phyloP scores from a whole-genome alignment of 441 rosid genomes.

The Pelargonium fulgidum region DNA sequence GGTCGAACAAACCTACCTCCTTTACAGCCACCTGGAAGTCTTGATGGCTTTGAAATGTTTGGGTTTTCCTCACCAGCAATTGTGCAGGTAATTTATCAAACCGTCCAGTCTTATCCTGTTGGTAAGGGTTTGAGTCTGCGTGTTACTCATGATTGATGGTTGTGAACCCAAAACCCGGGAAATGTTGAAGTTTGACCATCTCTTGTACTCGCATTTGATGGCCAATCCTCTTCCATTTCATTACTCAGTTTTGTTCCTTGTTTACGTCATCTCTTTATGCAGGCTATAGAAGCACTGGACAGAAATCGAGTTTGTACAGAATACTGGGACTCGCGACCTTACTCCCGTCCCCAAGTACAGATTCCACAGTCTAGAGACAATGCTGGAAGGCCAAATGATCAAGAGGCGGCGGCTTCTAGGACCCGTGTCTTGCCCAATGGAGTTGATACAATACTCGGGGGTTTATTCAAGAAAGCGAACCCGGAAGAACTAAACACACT shows the following conservation, averaged over 20 bases:
- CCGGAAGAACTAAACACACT: conserved; percentile 55
- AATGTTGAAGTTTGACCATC: not conserved
- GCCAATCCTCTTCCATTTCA: not conserved
- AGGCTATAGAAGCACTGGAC: conserved; percentile 94
- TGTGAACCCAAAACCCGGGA: not conserved
- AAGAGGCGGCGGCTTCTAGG: conserved; percentile 14
- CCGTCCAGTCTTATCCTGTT: no score
- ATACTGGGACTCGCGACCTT: conserved; percentile 94
- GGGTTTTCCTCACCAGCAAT: conserved; percentile 93
- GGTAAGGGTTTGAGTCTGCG: no score
- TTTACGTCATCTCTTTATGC: conserved; percentile 19
- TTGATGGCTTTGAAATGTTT: conserved; percentile 94
- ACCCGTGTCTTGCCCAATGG: conserved; percentile 30
- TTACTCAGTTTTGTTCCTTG: conserved; percentile 4
- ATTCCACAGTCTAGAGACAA: conserved; percentile 34
- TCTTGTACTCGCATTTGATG: no score
- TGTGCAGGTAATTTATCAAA: conserved; percentile 58
- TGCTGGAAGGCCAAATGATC: conserved; percentile 26
- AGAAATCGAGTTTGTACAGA: conserved; percentile 69
- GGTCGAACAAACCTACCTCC: conserved; percentile 82
- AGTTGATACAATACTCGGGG: conserved; percentile 37
- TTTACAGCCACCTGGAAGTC: conserved; percentile 93
- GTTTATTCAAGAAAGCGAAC: conserved; percentile 69
- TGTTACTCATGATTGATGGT: not conserved
- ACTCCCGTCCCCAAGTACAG: conserved; percentile 78